Percentiles rank a stretch among this genome's conserved stretches.
phyloP scores from a whole-genome alignment of 305 asterid species.

The Plantago lanceolata region DNA sequence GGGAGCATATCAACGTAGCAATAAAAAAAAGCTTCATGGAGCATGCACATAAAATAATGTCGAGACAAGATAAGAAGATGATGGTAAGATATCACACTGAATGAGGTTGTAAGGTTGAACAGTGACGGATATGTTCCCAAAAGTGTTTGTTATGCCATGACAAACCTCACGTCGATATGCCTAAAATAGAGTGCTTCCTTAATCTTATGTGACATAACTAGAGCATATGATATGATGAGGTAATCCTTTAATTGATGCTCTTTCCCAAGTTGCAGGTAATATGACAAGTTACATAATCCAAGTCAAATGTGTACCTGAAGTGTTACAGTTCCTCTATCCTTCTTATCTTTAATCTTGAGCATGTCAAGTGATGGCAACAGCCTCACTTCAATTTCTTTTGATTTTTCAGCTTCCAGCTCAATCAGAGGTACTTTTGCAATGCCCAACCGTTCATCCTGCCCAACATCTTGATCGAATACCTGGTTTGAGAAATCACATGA shows the following conservation, averaged over 20 bases:
- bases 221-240: neutral
- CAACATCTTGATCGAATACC: constrained; percentile 91
- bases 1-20: too few species aligned
- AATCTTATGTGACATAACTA: too few species aligned
- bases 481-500: constrained; percentile 24
- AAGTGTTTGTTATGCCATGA: too few species aligned
- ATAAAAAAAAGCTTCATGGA: too few species aligned
- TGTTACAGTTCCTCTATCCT: constrained; percentile 75
- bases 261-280: neutral
- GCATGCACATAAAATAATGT: too few species aligned
- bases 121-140: too few species aligned
- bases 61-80: too few species aligned
- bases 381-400: constrained; percentile 58
- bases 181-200: too few species aligned
- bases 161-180: too few species aligned
- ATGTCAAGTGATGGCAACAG: constrained; percentile 78
- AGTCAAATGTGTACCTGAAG: constrained; percentile 38
- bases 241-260: neutral
- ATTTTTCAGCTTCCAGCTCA: constrained; percentile 60
- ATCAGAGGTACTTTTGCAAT: constrained; percentile 58
- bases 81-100: too few species aligned
- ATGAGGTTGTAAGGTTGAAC: too few species aligned
- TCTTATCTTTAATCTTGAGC: constrained; percentile 84
- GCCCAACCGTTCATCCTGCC: constrained; percentile 86
- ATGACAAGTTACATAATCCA: neutral